Conservation (phyloP, 768 basidiomycete genomes). For the Omphalotus guepiniiformis region DNA sequence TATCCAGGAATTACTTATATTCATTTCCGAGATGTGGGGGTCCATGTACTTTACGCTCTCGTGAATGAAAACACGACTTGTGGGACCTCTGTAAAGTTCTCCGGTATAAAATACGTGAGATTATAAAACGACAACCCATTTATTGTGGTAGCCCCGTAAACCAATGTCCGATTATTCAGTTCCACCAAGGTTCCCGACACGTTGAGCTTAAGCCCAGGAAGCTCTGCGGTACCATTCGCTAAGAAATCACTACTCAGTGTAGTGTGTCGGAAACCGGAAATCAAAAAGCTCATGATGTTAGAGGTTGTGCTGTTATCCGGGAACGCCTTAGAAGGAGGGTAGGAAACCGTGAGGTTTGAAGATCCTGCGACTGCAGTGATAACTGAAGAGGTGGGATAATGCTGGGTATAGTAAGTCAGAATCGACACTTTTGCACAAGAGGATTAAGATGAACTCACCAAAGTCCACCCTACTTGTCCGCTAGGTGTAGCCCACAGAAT, state of each 20-base stretch:
- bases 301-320: slow-evolving; percentile 15
- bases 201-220: slow-evolving; percentile 20
- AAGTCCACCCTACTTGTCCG: slow-evolving; percentile 19
- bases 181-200: slow-evolving; percentile 19
- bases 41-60: slow-evolving; percentile 13
- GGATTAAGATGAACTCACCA: slow-evolving; percentile 12
- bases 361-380: slow-evolving; percentile 20
- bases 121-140: slow-evolving; percentile 25
- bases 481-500: slow-evolving; percentile 19
- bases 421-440: not conserved
- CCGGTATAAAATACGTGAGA: slow-evolving; percentile 20
- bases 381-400: slow-evolving; percentile 21
- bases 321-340: slow-evolving; percentile 23
- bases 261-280: slow-evolving; percentile 19
- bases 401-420: slow-evolving; percentile 7
- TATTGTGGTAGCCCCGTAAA: slow-evolving; percentile 19
- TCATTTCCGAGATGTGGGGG: too few species aligned
- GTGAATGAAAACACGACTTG: slow-evolving; percentile 16
- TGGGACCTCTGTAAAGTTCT: slow-evolving; percentile 13
- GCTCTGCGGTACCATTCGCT: slow-evolving; percentile 13
- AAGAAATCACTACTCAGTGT: slow-evolving; percentile 17
- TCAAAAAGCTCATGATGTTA: slow-evolving; percentile 22
- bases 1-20: too few species aligned
- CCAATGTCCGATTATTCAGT: slow-evolving; percentile 13
- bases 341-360: slow-evolving; percentile 20